Evolutionary conservation across 2,329 filamentous ascomycete genomes (phyloP).

Genomic region (Colletotrichum sp.): DNA sequence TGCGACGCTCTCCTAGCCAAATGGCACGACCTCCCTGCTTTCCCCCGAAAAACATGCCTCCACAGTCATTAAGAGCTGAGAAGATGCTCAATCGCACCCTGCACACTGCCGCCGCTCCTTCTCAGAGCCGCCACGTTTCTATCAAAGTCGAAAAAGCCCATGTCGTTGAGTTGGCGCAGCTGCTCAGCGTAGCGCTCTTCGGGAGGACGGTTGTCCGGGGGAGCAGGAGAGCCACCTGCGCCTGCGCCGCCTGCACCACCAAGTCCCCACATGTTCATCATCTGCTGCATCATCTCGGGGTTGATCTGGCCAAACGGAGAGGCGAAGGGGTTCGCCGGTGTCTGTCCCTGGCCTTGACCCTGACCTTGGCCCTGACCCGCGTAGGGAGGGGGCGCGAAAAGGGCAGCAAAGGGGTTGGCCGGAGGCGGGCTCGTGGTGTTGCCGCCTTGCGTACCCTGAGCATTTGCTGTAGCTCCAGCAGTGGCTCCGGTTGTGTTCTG

Average conservation of each 20-base stretch:
- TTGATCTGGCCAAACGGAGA: slow-evolving; percentile 48
- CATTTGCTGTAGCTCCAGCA: slow-evolving; percentile 22
- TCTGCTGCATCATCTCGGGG: slow-evolving; percentile 61
- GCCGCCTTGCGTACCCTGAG: slow-evolving; percentile 25
- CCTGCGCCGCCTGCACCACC: slow-evolving; percentile 37
- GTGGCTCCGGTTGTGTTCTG: slow-evolving; percentile 15
- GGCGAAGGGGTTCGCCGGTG: slow-evolving; percentile 43
- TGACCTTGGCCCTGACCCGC: slow-evolving; percentile 36
- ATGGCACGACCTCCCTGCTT: neutral
- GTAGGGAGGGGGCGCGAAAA: slow-evolving; percentile 54
- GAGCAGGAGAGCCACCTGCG: slow-evolving; percentile 49
- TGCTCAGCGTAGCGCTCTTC: slow-evolving; percentile 94
- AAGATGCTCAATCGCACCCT: slow-evolving; percentile 85
- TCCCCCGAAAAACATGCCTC: neutral
- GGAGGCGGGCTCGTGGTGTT: slow-evolving; percentile 40
- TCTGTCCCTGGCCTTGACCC: slow-evolving; percentile 28
- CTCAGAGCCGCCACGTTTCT: slow-evolving; percentile 87
- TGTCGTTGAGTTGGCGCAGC: slow-evolving; percentile 92
- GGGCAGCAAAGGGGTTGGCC: slow-evolving; percentile 70
- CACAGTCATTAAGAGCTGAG: slow-evolving; percentile 39
- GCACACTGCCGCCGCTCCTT: slow-evolving; percentile 89
- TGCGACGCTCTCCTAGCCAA: neutral
- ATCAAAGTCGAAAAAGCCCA: slow-evolving; percentile 98
- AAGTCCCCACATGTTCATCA: slow-evolving; percentile 55
- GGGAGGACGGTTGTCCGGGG: slow-evolving; percentile 83